Conservation (phyloP, 1,284 basidiomycete genomes). For the Puccinia polysora region DNA sequence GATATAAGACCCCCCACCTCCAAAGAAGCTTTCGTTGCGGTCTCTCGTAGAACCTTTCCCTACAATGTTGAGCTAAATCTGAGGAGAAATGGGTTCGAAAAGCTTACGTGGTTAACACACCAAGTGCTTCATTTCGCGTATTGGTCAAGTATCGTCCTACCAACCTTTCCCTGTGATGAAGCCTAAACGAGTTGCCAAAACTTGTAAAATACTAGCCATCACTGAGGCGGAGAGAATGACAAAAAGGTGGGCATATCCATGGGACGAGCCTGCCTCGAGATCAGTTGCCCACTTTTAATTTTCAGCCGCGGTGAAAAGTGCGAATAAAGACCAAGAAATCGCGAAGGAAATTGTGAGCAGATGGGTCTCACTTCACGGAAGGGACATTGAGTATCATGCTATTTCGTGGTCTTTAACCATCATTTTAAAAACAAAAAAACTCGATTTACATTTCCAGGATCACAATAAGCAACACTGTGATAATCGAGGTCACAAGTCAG, state of each 20-base stretch:
- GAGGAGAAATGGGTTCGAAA: slow-evolving; percentile 29
- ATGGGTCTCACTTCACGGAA: slow-evolving; percentile 43
- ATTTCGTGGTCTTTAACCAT: neutral
- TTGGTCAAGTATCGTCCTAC: neutral
- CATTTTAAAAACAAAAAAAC: slow-evolving; percentile 3
- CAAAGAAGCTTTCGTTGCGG: slow-evolving; percentile 62
- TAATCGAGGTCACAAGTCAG: neutral
- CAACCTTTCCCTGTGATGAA: slow-evolving; percentile 55
- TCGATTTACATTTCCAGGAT: slow-evolving; percentile 37
- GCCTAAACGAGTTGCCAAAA: slow-evolving; percentile 58
- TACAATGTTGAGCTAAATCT: slow-evolving; percentile 50
- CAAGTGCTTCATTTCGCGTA: no score
- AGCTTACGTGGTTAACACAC: no score
- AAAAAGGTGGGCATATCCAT: slow-evolving; percentile 77
- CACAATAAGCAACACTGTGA: slow-evolving; percentile 31
- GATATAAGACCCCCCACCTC: slow-evolving; percentile 66
- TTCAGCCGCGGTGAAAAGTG: neutral
- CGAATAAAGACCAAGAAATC: neutral
- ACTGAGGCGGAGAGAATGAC: slow-evolving; percentile 62
- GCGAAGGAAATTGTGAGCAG: slow-evolving; percentile 13
- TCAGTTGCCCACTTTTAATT: slow-evolving; percentile 52
- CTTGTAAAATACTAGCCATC: slow-evolving; percentile 54
- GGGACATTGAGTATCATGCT: neutral
- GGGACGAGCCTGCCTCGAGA: slow-evolving; percentile 51
- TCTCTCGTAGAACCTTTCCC: slow-evolving; percentile 59